Evolutionary conservation across 805 yeast genomes (phyloP), one percentile per base, ranked within the genome.

Genomic region (Schizosaccharomyces japonicus): DNA sequence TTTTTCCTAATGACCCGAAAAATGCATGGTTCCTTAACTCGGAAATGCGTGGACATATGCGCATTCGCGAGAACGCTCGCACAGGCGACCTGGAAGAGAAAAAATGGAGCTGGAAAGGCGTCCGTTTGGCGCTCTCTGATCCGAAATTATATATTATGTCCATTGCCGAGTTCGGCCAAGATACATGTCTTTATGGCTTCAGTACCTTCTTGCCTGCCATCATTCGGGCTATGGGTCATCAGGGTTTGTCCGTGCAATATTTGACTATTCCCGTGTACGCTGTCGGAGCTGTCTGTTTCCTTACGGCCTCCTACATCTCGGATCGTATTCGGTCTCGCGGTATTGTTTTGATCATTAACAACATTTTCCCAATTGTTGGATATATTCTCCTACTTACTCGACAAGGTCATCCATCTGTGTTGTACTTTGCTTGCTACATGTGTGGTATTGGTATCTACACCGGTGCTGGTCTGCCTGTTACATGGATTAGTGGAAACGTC

Each of bases 231-330:
- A 45, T 31, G 40, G 40, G 40, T 4, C 25, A 31, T 5, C 10
- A n/a, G 13, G 28, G 40, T 2, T 77, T 74, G 53, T 66, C 71
- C 48, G 85, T 90, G 7, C 83, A 82, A 60, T 70, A 77, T 48
- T 76, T 76, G 62, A 78, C 92, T 0, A 79, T 83, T 47, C 83
- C 81, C 54, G 90, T 92, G 26, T 83, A 90, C 82, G 65, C 80
- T 39, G 62, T 68, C 30, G 80, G 92, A 0, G 76, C 82, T 56
- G 82, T 77, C 6, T 63, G 71, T 29, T 71, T 76, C 39, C 74
- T 77, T 60, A 54, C 70, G 2, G 53, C 69, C 17, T 85, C 93
- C 0, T 65, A 67, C 51, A 51, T 67, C 48, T 77, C 90, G 0
- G 94, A 82, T 58, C 60, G 57, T 42, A 48, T 62, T 17, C 63